phyloP scores from a whole-genome alignment of 202 grass and related monocot species.

The Alloteropsis angusta region DNA sequence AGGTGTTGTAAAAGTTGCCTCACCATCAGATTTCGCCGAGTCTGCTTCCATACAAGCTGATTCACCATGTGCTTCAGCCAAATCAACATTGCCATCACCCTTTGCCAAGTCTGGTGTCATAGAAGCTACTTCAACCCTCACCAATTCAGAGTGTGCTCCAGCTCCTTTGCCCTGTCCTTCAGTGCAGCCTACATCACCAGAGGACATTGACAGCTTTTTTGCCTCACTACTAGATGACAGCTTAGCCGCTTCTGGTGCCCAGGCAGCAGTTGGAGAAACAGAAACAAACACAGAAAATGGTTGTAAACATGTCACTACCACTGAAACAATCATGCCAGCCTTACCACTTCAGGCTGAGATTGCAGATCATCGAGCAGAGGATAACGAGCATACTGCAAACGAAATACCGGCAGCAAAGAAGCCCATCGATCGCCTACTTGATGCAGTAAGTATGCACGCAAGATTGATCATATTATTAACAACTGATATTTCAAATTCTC shows the following conservation, averaged over 20 bases:
- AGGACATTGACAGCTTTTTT: not conserved
- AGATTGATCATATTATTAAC: not conserved
- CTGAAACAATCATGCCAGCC: not conserved
- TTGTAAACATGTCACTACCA: constrained; percentile 2
- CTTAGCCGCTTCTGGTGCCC: not conserved
- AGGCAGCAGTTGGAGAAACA: not conserved
- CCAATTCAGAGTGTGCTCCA: not conserved
- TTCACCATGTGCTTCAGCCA: not conserved
- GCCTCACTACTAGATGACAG: not conserved
- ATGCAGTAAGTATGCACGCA: constrained; percentile 4
- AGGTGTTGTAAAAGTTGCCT: not conserved
- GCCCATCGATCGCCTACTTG: constrained; percentile 10
- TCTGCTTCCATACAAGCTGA: not conserved
- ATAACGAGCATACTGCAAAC: not conserved
- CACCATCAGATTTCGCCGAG: not conserved
- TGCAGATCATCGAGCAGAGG: not conserved
- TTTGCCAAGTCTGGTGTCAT: not conserved
- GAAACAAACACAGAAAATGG: not conserved
- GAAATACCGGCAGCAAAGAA: not conserved
- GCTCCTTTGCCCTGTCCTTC: not conserved
- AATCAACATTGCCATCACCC: not conserved
- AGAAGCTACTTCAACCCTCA: not conserved
- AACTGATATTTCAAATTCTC: not conserved
- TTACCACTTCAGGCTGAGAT: not conserved
- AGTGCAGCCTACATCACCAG: not conserved